Conservation (phyloP, 192 early-diverging fungal genomes). For the Coemansia aciculifera region DNA sequence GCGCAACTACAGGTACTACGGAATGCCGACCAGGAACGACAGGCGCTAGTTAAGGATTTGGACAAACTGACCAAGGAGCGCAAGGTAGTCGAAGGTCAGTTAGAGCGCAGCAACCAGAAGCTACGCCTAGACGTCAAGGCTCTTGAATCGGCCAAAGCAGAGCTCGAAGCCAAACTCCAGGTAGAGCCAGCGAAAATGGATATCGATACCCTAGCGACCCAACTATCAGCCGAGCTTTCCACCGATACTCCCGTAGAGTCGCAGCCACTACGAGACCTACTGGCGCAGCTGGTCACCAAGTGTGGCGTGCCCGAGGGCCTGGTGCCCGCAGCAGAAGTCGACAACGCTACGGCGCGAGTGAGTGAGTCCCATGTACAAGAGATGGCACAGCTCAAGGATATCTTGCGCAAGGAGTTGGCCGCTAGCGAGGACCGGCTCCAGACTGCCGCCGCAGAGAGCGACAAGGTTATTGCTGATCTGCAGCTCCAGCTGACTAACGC, state of each 20-base stretch:
- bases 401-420: conserved; percentile 28
- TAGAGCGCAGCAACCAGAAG: conserved; percentile 43
- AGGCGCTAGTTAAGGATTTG: conserved; percentile 15
- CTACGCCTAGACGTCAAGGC: conserved; percentile 32
- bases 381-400: conserved; percentile 30
- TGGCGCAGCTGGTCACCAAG: conserved; percentile 9
- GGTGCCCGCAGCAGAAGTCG: conserved; percentile 23
- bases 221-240: conserved; percentile 5
- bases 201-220: conserved; percentile 13
- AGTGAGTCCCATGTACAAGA: conserved; percentile 21
- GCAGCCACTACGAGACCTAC: conserved; percentile 6
- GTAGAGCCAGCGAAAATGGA: neutral
- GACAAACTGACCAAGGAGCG: conserved; percentile 36
- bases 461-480: conserved; percentile 5
- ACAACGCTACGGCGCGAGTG: neutral
- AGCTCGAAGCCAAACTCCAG: neutral
- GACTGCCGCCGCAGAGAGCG: conserved; percentile 13
- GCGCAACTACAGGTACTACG: conserved; percentile 1
- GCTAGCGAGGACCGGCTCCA: conserved; percentile 20
- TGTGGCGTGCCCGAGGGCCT: conserved; percentile 32
- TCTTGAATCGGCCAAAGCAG: conserved; percentile 10
- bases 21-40: conserved; percentile 16
- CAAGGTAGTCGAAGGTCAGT: conserved; percentile 43
- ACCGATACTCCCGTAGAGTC: neutral
- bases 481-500: conserved; percentile 8